Evolutionary conservation across 1,139 yeast species (phyloP).

Genomic region (Nakaseomyces delphensis): DNA sequence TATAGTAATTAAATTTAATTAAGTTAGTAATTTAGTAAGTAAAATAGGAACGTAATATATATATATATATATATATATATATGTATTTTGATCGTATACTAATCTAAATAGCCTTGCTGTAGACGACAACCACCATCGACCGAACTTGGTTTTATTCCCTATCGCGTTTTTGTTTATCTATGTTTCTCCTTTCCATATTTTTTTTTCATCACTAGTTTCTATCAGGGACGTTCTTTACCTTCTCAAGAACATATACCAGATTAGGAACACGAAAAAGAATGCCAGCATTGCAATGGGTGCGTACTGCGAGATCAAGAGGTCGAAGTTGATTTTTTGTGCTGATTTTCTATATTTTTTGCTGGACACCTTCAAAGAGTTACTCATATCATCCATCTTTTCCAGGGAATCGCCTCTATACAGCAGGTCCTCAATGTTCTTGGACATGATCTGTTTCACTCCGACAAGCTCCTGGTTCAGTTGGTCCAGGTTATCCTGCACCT

Average conservation of each 20-base stretch:
- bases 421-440: slow-evolving; percentile 89
- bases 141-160: too few species aligned
- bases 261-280: slow-evolving; percentile 61
- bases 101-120: too few species aligned
- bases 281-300: slow-evolving; percentile 74
- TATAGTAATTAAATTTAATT: too few species aligned
- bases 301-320: slow-evolving; percentile 79
- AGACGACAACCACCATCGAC: too few species aligned
- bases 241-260: slow-evolving; percentile 73
- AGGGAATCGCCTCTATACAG: slow-evolving; percentile 90
- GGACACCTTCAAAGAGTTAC: slow-evolving; percentile 70
- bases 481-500: slow-evolving; percentile 84
- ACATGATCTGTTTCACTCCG: slow-evolving; percentile 92
- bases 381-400: slow-evolving; percentile 86
- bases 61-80: too few species aligned
- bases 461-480: slow-evolving; percentile 77
- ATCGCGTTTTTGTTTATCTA: background rate
- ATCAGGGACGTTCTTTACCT: too few species aligned
- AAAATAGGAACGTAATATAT: too few species aligned
- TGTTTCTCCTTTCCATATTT: background rate
- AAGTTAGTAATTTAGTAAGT: too few species aligned
- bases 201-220: too few species aligned
- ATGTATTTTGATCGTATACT: too few species aligned
- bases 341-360: slow-evolving; percentile 82
- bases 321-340: slow-evolving; percentile 85